phyloP scores from a whole-genome alignment of 75 land plant species.

The Pinus taeda region DNA sequence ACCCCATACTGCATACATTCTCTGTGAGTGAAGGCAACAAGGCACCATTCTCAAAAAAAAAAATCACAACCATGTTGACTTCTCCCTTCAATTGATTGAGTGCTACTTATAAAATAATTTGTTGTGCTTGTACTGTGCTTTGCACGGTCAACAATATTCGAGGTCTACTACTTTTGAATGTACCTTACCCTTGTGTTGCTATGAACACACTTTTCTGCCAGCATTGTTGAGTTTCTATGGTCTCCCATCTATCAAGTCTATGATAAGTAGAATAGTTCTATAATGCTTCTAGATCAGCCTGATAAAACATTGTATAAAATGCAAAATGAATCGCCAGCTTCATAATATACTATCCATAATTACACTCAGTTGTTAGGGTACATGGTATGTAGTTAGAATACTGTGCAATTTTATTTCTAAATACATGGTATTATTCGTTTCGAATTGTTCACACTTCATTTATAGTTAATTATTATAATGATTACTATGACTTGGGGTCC shows the following conservation, averaged over 20 bases:
- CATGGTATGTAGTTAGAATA: too few relatives aligned
- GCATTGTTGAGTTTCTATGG: conserved; percentile 61
- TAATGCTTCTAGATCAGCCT: background rate
- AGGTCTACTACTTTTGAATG: conserved; percentile 97
- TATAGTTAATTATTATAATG: too few relatives aligned
- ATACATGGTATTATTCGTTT: too few relatives aligned
- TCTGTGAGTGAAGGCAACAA: conserved; percentile 73
- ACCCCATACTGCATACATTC: conserved; percentile 53
- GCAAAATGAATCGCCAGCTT: too few relatives aligned
- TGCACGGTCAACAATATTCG: conserved; percentile 86
- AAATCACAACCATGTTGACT: conserved; percentile 88
- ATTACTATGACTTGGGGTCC: too few relatives aligned
- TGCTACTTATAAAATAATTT: conserved; percentile 89
- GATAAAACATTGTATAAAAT: too few relatives aligned
- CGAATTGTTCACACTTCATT: too few relatives aligned
- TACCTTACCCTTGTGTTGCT: conserved; percentile 85
- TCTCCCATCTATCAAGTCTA: conserved; percentile 39
- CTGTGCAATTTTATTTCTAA: too few relatives aligned
- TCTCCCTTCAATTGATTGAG: conserved; percentile 88
- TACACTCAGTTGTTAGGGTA: too few relatives aligned
- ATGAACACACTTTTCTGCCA: conserved; percentile 37
- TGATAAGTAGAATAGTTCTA: background rate
- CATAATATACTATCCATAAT: too few relatives aligned
- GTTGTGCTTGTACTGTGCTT: conserved; percentile 90
- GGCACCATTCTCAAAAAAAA: conserved; percentile 52